A percentile compares a stretch with the other conserved stretches of the same genome.
Conservation (phyloP, 768 basidiomycete genomes). For the Leccinum rimulosum region DNA sequence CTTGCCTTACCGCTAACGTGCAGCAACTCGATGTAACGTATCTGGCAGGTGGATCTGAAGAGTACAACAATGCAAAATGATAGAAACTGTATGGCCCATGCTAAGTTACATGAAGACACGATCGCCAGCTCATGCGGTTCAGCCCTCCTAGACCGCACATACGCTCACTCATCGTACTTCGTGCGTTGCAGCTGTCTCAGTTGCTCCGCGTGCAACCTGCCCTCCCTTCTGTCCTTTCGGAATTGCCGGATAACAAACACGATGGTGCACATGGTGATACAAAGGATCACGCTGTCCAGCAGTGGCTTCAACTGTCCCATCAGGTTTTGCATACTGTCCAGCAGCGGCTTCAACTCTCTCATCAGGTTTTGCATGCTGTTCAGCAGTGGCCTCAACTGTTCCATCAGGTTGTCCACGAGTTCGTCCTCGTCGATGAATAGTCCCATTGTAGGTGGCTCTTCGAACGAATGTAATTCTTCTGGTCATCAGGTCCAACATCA, state of each 20-base stretch:
- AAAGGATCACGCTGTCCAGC: conserved; percentile 4
- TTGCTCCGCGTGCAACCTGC: conserved; percentile 15
- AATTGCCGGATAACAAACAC: conserved; percentile 15
- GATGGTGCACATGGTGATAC: conserved; percentile 16
- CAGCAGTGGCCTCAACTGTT: neutral
- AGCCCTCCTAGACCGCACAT: neutral
- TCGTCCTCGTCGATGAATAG: conserved; percentile 18
- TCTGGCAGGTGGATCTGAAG: neutral
- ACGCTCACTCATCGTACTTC: neutral
- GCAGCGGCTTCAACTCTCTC: neutral
- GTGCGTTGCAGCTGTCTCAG: conserved; percentile 7
- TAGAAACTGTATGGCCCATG: neutral
- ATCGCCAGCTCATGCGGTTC: neutral
- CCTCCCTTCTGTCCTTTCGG: conserved; percentile 22
- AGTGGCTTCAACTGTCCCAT: conserved; percentile 2
- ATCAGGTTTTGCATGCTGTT: conserved; percentile 1
- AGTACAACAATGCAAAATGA: neutral
- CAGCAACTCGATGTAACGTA: neutral
- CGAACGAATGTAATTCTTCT: neutral
- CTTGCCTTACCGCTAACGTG: neutral
- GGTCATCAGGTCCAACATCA: neutral
- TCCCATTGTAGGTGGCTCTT: conserved; percentile 11
- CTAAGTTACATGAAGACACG: neutral
- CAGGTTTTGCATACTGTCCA: neutral
- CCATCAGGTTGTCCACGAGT: conserved; percentile 4